Evolutionary conservation across 2,329 filamentous ascomycete genomes (phyloP), one percentile per base, ranked within the genome.

Genomic region (Mollisia scopiformis): DNA sequence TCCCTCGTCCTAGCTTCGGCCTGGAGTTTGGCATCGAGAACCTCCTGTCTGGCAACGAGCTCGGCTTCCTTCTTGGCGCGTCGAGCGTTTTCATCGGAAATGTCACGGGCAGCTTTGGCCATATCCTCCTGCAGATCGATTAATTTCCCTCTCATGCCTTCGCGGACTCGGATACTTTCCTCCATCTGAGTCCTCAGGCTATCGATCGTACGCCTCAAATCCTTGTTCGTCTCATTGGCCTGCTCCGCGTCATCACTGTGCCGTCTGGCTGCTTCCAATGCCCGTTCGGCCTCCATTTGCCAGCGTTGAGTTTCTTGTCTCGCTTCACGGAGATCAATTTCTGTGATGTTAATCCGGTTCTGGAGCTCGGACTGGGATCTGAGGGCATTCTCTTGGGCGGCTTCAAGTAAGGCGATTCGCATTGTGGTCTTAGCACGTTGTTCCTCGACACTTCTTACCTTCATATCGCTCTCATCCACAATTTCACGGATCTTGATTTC

Each of bases 51-150:
- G 63, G 91, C 92, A 66, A 93, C 81, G 66, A 91, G 85, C 61
- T 92, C 88, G 67, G 91, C 87, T 73, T 96, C 91, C 73, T 89
- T 89, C 77, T 90, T 90, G 69, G 87, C 86, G 77, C 90, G 93
- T 35, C 85, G 83, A 30, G 89, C 87, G 72, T 93, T 94, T 72
- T 98, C 93, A 69, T 91, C 87, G 23, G 90, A 88, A 63, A 97
- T 87, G 63, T 96, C 89, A 50, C 87, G 86, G 56, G 91, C 88
- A 52, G 92, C 91, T 58, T 82, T 82, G 31, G 88, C 85, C 89
- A 98, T 94, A 68, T 97, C 92, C 65, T 92, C 86, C 75, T 98
- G 93, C 39, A 99, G 80, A 62, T 87, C 87, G 68, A 94, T 86
- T 71, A 97, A 90, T 76, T 95, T 96, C 73, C 82, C 81, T 67